Conservation (phyloP, 2,329 filamentous ascomycete species). For the Hypoxylon sp. region DNA sequence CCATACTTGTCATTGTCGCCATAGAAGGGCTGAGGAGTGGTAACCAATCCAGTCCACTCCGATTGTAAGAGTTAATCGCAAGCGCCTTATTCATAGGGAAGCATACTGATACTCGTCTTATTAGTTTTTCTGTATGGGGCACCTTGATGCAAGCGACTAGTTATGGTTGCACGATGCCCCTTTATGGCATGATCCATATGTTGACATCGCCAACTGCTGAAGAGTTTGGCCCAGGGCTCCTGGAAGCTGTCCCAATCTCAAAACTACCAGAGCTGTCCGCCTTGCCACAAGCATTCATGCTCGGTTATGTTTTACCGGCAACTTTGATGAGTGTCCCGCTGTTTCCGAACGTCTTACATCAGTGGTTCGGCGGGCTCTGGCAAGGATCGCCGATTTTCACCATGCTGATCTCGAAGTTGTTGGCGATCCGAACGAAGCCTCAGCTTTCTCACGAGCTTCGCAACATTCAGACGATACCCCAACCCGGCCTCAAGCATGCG, state of each 20-base stretch:
- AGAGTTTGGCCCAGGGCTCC: slow-evolving; percentile 18
- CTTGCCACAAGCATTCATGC: slow-evolving; percentile 24
- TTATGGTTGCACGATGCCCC: slow-evolving; percentile 40
- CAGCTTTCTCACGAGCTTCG: slow-evolving; percentile 4
- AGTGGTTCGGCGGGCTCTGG: slow-evolving; percentile 42
- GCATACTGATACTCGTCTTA: slow-evolving; percentile 13
- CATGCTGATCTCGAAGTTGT: slow-evolving; percentile 32
- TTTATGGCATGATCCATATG: slow-evolving; percentile 38
- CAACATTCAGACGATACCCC: slow-evolving; percentile 8
- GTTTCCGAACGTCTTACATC: slow-evolving; percentile 33
- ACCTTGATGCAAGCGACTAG: slow-evolving; percentile 37
- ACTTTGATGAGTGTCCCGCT: slow-evolving; percentile 37
- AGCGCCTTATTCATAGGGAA: background rate
- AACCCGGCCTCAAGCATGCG: slow-evolving; percentile 5
- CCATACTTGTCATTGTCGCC: slow-evolving; percentile 34
- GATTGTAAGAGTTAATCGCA: slow-evolving; percentile 32
- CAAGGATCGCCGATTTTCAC: slow-evolving; percentile 37
- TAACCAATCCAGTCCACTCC: slow-evolving; percentile 29
- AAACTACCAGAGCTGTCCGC: slow-evolving; percentile 19
- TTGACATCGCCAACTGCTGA: slow-evolving; percentile 27
- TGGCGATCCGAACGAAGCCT: slow-evolving; percentile 12
- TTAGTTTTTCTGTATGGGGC: slow-evolving; percentile 37
- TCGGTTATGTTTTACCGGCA: slow-evolving; percentile 38
- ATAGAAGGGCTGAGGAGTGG: slow-evolving; percentile 37
- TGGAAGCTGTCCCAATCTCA: slow-evolving; percentile 16